Evolutionary conservation across 495 filamentous ascomycete genomes (phyloP), one percentile per base, ranked within the genome.

Genomic region (Elaphomyces granulatus): DNA sequence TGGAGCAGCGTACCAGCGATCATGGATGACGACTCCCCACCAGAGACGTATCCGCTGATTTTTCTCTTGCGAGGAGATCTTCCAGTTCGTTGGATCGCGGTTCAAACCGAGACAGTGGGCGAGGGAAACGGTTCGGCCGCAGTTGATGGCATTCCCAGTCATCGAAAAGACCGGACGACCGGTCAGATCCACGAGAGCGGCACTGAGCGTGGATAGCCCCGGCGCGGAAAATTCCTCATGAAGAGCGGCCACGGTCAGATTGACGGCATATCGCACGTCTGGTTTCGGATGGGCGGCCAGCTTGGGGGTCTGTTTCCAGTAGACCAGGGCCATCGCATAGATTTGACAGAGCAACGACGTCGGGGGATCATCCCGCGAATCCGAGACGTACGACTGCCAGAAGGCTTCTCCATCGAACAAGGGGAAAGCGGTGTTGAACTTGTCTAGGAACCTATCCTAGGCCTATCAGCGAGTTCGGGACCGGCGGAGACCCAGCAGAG

Each of bases 1-100:
- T 21, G 3, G 1, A 14, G 17, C 20, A 17, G 35, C 54, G 50
- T 51, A 67, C 64, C 68, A 72, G 26, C 64, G 61, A 55, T 72
- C 68, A 42, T 72, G 67, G 20, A 72, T 70, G 0, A 72, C 58
- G 16, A 72, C 59, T 9, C 62, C 65, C 68, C 68, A 72, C 68
- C 68, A 72, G 9, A 71, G 49, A 14, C 63, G 62, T 12, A 66
- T 56, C 4, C 68, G 56, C 18, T 67, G 54, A 33, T 66, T 54
- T 43, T 71, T 70, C 30, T 72, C 67, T 23, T 48, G 39, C 9
- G 52, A 55, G 4, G 64, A 62, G n/a, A 71, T 54, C 37, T 66
- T 64, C 68, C 68, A 72, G 33, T 55, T 46, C 19, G 55, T 57
- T 8, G 67, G 67, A 32, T 70, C 63, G 14, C 65, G 61, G 35